A percentile compares a stretch with the other conserved stretches of the same genome.
These are phyloP conservation scores for Karstenula rhodostoma DNA, from an alignment of 2,329 filamentous ascomycete species.

Conservation along the genomic window DNA sequence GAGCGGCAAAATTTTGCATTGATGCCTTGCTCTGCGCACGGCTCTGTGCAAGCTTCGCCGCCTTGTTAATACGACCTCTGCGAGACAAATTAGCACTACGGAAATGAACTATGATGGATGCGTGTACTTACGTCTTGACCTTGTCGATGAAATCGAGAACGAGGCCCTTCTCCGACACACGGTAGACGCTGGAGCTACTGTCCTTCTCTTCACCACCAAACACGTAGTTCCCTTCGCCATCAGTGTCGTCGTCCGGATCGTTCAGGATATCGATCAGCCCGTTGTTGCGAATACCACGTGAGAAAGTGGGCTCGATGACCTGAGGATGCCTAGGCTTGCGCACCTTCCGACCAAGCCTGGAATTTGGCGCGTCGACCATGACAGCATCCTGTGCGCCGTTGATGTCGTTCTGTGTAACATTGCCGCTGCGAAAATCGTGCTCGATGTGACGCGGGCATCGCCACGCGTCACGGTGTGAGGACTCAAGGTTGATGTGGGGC, in stretches of 20 bases:
- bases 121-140: conserved; percentile 55
- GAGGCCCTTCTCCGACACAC: conserved; percentile 56
- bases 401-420: conserved; percentile 44
- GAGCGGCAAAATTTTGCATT: conserved; percentile 40
- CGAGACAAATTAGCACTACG: conserved; percentile 24
- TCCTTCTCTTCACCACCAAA: conserved; percentile 53
- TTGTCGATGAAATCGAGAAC: conserved; percentile 69
- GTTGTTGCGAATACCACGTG: conserved; percentile 68
- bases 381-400: conserved; percentile 36
- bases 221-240: conserved; percentile 53
- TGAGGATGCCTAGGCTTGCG: conserved; percentile 60
- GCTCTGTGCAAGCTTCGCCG: conserved; percentile 20
- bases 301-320: conserved; percentile 57
- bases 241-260: conserved; percentile 52
- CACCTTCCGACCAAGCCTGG: conserved; percentile 51
- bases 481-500: conserved; percentile 63
- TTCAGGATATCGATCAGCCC: conserved; percentile 58
- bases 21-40: conserved; percentile 32
- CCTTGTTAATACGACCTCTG: conserved; percentile 36
- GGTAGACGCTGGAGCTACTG: conserved; percentile 51
- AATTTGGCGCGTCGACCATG: conserved; percentile 38
- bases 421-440: conserved; percentile 66
- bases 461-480: conserved; percentile 74
- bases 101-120: conserved; percentile 14
- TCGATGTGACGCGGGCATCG: conserved; percentile 88